phyloP scores from a whole-genome alignment of 2,329 filamentous ascomycete genomes.

The Bipolaris oryzae region DNA sequence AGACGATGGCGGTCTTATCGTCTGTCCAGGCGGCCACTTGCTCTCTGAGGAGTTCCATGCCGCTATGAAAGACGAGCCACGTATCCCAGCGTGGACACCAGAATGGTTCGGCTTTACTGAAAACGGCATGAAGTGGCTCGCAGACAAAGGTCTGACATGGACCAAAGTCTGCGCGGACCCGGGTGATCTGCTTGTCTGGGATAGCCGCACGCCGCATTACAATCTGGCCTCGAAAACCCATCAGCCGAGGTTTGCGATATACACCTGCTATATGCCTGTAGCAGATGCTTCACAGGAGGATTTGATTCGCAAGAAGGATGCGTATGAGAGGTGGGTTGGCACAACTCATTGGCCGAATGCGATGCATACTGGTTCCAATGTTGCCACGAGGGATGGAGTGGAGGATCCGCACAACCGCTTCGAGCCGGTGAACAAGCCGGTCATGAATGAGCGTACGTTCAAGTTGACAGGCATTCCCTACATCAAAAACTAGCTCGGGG shows the following conservation, averaged over 20 bases:
- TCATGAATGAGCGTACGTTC: constrained; percentile 51
- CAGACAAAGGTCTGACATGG: constrained; percentile 47
- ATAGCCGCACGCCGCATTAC: constrained; percentile 49
- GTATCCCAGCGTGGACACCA: constrained; percentile 38
- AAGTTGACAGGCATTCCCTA: constrained; percentile 59
- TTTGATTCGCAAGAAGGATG: constrained; percentile 41
- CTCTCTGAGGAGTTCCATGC: constrained; percentile 41
- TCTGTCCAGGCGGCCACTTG: constrained; percentile 40
- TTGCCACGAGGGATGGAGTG: constrained; percentile 40
- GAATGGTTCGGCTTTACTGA: constrained; percentile 47
- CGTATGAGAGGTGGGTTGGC: constrained; percentile 15
- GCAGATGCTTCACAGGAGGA: constrained; percentile 44
- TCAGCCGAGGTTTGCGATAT: constrained; percentile 38
- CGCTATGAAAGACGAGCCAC: constrained; percentile 31
- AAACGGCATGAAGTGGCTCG: constrained; percentile 50
- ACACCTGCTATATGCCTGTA: constrained; percentile 49
- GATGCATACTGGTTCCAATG: constrained; percentile 40
- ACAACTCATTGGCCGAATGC: constrained; percentile 48
- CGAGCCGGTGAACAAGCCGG: constrained; percentile 50
- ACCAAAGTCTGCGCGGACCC: constrained; percentile 52
- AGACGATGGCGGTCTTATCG: constrained; percentile 48
- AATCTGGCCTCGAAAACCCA: constrained; percentile 39
- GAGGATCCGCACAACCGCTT: constrained; percentile 46
- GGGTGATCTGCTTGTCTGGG: constrained; percentile 54
- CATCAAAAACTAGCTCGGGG: constrained; percentile 11